These are phyloP conservation scores for Leccinum boreale DNA, from an alignment of 768 basidiomycete species.

Conservation along the genomic window DNA sequence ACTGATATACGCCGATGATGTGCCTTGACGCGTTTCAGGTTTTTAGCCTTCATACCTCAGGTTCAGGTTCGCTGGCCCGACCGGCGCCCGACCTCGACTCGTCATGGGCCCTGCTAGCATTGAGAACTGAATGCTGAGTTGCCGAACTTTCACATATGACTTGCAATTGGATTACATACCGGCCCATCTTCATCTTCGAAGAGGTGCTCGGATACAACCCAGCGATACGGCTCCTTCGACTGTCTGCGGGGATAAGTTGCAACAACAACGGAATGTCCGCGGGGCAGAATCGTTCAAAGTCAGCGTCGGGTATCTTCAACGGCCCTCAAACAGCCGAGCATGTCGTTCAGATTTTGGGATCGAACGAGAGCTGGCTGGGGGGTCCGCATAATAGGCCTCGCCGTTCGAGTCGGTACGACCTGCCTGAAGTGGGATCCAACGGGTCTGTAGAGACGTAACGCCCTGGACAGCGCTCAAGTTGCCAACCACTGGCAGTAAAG, in stretches of 20 bases:
- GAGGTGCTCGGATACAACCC: background rate
- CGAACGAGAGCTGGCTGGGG: background rate
- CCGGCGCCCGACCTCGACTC: background rate
- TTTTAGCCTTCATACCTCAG: background rate
- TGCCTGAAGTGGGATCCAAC: background rate
- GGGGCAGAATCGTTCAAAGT: background rate
- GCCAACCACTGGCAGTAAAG: background rate
- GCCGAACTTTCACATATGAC: background rate
- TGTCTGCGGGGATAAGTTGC: background rate
- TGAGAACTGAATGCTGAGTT: background rate
- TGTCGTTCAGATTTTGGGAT: background rate
- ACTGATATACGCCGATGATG: background rate
- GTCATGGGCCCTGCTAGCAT: background rate
- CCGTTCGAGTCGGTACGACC: background rate
- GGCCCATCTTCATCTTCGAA: background rate
- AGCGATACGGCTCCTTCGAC: background rate
- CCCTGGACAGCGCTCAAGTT: background rate
- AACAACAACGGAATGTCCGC: background rate
- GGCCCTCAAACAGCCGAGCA: conserved; percentile 4
- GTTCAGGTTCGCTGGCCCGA: background rate
- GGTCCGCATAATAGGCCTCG: background rate
- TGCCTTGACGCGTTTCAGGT: background rate
- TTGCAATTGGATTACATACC: background rate
- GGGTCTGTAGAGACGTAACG: background rate
- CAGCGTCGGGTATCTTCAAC: background rate